These are phyloP conservation scores for Laguncularia racemosa DNA, from an alignment of 345 rosid species.

Conservation along the genomic window DNA sequence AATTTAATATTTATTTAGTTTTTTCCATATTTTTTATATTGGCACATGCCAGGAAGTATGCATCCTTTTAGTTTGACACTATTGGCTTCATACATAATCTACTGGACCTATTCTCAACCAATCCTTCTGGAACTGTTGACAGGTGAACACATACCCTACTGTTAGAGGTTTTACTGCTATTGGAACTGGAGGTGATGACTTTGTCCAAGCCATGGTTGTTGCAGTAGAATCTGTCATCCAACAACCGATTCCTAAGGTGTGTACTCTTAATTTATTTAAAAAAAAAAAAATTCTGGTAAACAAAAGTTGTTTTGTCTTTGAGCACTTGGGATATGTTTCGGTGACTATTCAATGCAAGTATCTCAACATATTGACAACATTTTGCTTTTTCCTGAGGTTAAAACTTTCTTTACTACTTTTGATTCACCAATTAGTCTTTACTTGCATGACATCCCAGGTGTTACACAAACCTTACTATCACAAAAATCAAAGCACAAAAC, in stretches of 20 bases:
- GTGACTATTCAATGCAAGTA: no score
- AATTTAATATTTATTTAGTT: no score
- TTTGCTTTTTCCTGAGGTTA: no score
- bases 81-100: not conserved
- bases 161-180: slow-evolving; percentile 95
- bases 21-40: no score
- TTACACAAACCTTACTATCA: no score
- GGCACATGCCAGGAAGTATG: no score
- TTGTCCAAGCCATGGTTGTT: slow-evolving; percentile 93
- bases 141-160: slow-evolving; percentile 93
- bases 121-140: slow-evolving; percentile 13
- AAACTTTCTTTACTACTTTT: no score
- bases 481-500: no score
- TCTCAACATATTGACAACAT: no score
- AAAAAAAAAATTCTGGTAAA: slow-evolving; percentile 8
- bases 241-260: slow-evolving; percentile 78
- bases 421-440: no score
- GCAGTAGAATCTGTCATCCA: slow-evolving; percentile 95
- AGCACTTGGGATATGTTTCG: no score
- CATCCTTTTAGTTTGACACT: not conserved
- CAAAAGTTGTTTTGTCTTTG: not conserved
- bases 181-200: slow-evolving; percentile 97
- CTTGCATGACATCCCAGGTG: no score
- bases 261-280: slow-evolving; percentile 3
- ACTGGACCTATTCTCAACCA: not conserved